Evolutionary conservation across 2,329 filamentous ascomycete species (phyloP).

Genomic region (Colletotrichum navitas): DNA sequence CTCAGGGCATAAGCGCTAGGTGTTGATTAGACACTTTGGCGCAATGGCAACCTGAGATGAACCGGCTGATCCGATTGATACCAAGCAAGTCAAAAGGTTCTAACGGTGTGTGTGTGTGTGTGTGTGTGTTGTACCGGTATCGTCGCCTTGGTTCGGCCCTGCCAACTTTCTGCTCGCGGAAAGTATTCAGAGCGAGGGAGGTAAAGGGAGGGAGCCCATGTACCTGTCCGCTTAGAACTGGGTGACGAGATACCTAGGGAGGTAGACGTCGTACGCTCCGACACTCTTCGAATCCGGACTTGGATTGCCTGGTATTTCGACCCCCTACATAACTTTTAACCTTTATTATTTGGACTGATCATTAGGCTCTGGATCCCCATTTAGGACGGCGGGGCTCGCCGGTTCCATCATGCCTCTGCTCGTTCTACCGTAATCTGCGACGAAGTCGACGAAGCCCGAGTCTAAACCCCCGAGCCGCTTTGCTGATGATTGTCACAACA

Average conservation of each 20-base stretch:
- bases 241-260: conserved; percentile 4
- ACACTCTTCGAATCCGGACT: neutral
- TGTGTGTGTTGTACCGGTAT: no score
- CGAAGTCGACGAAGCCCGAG: neutral
- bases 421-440: neutral
- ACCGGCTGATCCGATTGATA: conserved; percentile 36
- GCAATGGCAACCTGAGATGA: conserved; percentile 32
- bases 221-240: conserved; percentile 13
- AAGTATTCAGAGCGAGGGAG: neutral
- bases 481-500: neutral
- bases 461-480: neutral
- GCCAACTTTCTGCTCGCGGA: neutral
- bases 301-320: neutral
- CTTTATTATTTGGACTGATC: neutral
- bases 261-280: neutral
- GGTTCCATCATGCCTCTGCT: neutral
- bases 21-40: neutral
- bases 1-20: neutral
- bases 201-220: neutral
- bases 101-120: neutral
- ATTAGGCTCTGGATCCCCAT: neutral
- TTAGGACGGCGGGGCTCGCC: neutral
- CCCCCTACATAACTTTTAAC: neutral
- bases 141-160: conserved; percentile 3
- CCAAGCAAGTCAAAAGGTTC: conserved; percentile 1